Conservation (phyloP, 495 filamentous ascomycete species). For the Umbilicaria muhlenbergii region DNA sequence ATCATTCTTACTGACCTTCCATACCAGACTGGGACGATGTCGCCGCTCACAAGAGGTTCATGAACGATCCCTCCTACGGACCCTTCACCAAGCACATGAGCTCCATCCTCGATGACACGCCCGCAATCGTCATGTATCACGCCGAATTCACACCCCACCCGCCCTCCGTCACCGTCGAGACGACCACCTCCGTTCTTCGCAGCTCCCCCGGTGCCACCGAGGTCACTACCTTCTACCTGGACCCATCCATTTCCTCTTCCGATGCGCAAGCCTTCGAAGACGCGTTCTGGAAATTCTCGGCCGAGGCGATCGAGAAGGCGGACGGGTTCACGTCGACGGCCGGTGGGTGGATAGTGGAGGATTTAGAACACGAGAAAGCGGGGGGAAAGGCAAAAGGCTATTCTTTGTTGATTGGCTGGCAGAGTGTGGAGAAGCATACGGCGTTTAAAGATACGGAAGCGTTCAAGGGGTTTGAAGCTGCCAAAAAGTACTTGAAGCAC, state of each 20-base stretch:
- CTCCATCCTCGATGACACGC: constrained; percentile 5
- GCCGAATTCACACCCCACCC: constrained; percentile 13
- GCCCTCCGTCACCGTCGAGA: constrained; percentile 13
- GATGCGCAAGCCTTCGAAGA: constrained; percentile 10
- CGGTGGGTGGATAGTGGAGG: constrained; percentile 18
- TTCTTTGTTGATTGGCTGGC: constrained; percentile 35
- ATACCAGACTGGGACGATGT: constrained; percentile 11
- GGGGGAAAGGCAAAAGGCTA: constrained; percentile 27
- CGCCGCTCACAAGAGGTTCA: constrained; percentile 10
- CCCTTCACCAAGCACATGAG: constrained; percentile 10
- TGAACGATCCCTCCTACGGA: constrained; percentile 4
- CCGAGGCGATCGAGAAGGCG: constrained; percentile 16
- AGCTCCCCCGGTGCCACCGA: constrained; percentile 19
- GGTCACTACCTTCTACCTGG: constrained; percentile 5
- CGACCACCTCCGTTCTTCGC: constrained; percentile 19
- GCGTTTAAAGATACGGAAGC: constrained; percentile 26
- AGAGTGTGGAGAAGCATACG: constrained; percentile 35
- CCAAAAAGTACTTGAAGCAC: not conserved
- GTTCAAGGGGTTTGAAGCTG: constrained; percentile 18
- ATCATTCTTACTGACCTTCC: no score
- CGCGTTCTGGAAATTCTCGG: constrained; percentile 21
- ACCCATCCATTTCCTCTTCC: not conserved
- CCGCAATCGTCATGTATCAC: constrained; percentile 1
- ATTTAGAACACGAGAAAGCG: constrained; percentile 30
- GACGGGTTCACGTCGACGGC: constrained; percentile 12